Conservation (phyloP, 257 asterid genomes). For the Craterostigma plantagineum region DNA sequence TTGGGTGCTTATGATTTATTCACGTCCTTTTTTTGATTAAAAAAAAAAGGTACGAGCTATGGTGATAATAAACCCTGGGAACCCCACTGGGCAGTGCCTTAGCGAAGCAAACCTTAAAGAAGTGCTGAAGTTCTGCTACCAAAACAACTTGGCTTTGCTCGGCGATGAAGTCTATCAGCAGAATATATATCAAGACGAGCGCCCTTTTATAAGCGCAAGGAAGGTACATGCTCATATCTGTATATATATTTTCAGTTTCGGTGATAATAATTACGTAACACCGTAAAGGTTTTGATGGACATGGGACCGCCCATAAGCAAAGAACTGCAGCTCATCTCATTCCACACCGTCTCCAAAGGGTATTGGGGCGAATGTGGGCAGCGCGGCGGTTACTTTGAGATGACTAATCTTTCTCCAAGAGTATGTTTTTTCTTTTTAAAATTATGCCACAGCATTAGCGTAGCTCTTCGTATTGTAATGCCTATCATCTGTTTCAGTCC, state of each 20-base stretch:
- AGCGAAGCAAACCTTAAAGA: constrained; percentile 66
- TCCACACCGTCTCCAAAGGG: constrained; percentile 96
- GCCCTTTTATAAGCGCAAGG: constrained; percentile 76
- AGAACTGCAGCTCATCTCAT: constrained; percentile 75
- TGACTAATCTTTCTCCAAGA: constrained; percentile 85
- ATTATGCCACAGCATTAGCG: not conserved
- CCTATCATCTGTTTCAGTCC: constrained; percentile 26
- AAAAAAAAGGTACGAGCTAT: constrained; percentile 68
- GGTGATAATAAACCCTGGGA: constrained; percentile 98
- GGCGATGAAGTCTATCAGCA: constrained; percentile 99
- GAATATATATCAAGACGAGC: constrained; percentile 94
- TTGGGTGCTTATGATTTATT: too few species aligned
- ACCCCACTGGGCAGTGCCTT: constrained; percentile 95
- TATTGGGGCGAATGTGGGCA: constrained; percentile 98
- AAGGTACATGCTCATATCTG: constrained; percentile 29
- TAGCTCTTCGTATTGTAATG: not conserved
- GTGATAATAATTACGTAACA: not conserved
- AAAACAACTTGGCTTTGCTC: constrained; percentile 67
- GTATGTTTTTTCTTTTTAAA: constrained; percentile 15
- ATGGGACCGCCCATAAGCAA: constrained; percentile 83
- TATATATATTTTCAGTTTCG: too few species aligned
- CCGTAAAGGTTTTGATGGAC: constrained; percentile 56
- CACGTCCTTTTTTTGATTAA: constrained; percentile 8
- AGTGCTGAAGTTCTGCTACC: constrained; percentile 59
- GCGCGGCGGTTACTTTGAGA: constrained; percentile 97